A percentile compares a stretch with the other conserved stretches of the same genome.
Evolutionary conservation across 495 filamentous ascomycete species (phyloP).

Genomic region (Staphylotrichum longicolle): DNA sequence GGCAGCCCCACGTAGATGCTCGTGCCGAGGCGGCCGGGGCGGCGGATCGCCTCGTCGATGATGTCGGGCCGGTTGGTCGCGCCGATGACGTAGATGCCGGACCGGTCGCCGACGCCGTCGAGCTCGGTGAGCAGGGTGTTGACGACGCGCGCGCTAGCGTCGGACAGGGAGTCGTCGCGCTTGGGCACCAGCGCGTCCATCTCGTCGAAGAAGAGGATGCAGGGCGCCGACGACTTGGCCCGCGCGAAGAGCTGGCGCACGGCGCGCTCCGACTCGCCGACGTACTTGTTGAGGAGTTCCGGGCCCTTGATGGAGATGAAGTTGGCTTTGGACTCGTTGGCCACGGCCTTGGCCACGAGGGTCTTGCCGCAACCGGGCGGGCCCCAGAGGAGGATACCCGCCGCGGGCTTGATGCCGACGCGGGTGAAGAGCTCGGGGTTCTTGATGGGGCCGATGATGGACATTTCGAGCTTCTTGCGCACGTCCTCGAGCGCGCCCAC

Average conservation of each 20-base stretch:
- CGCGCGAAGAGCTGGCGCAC: constrained; percentile 90
- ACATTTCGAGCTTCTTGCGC: constrained; percentile 77
- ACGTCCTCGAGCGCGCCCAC: constrained; percentile 82
- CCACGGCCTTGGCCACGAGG: constrained; percentile 91
- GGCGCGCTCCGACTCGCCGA: constrained; percentile 90
- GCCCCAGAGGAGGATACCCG: constrained; percentile 93
- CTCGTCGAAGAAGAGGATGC: constrained; percentile 98
- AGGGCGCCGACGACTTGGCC: constrained; percentile 81
- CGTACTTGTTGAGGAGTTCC: constrained; percentile 90
- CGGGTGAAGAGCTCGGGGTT: constrained; percentile 73
- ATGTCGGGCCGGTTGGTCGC: constrained; percentile 95
- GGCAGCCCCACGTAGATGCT: constrained; percentile 89
- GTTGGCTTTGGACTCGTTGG: constrained; percentile 91
- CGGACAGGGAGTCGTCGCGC: constrained; percentile 75
- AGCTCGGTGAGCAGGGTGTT: constrained; percentile 97
- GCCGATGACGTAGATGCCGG: constrained; percentile 90
- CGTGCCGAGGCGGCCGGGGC: constrained; percentile 86
- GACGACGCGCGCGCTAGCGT: constrained; percentile 84
- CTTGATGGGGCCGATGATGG: constrained; percentile 91
- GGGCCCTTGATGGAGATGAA: constrained; percentile 98
- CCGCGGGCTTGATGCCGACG: constrained; percentile 83
- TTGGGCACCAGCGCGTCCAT: constrained; percentile 87
- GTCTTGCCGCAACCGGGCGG: constrained; percentile 98
- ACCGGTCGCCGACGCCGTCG: constrained; percentile 76
- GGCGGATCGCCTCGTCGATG: constrained; percentile 92